Evolutionary conservation across 306 rosid species (phyloP), one percentile per base, ranked within the genome.

Genomic region (Acacia melanoxylon): DNA sequence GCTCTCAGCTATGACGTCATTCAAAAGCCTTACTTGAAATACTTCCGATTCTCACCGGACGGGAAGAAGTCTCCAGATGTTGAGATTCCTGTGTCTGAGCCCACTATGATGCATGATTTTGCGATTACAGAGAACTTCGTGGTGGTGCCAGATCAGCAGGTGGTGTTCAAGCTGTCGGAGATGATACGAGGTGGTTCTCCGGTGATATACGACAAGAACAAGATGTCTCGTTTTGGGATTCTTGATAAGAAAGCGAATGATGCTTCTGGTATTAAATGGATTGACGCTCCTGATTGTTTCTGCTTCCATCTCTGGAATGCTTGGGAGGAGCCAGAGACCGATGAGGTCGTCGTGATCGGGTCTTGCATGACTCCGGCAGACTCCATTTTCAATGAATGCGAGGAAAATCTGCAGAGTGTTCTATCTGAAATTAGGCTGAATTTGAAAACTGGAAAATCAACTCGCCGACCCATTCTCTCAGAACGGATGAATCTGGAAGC

Each of bases 301-400:
- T 95, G 99, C 67, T 95, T 95, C 78, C 99, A 95, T 49, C 91
- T 95, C 1, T 95, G 98, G 99, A 95, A 95, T 68, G 94, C 99
- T 1, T 95, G 99, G 99, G 99, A 95, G 46, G 97, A 91, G 69
- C 83, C 87, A 0, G 98, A 95, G 41, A 85, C 4, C 1, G 69
- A 92, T 12, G 99, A 95, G 79, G 79, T 95, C 17, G 97, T 95
- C 0, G 99, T 95, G 12, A 92, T 95, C 14, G 99, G 99, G 0
- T 93, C 98, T 3, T 95, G 99, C 88, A 95, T 95, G 99, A 93
- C 98, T 3, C 99, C 99, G 0, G 85, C 99, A 0, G 99, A 95
- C 27, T 95, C 99, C 68, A 92, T 95, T 87, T 95, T 95, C 90
- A 95, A 95, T 33, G 98, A 95, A 86, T 86, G 97, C 16, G 97